Evolutionary conservation across 2,329 filamentous ascomycete genomes (phyloP), one percentile per base, ranked within the genome.

Genomic region (Colletotrichum tropicicola): DNA sequence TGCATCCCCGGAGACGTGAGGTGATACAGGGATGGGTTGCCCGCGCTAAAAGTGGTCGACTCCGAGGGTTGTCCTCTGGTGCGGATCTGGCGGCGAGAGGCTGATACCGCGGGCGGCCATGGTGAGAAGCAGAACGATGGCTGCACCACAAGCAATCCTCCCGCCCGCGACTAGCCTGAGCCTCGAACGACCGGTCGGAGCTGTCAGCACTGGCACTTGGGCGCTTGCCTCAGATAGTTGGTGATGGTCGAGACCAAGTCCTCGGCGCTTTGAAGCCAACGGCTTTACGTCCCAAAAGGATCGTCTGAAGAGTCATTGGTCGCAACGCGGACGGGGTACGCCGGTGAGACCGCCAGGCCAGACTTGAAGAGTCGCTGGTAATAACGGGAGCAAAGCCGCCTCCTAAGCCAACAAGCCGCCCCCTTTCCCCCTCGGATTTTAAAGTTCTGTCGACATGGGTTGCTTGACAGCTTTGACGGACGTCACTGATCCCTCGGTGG

Each of bases 391-490:
- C 27, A 49, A 47, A 57, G 37, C 51, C 56, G 49, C 41, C 48
- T n/a, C n/a, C n/a, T n/a, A n/a, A n/a, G n/a, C n/a, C n/a, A n/a
- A n/a, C n/a, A n/a, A n/a, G n/a, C n/a, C n/a, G n/a, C n/a, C n/a
- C 21, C 25, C 57, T 54, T 37, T 59, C 27, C 15, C 21, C 48
- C 19, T 21, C n/a, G 17, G 9, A 19, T 23, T 43, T 43, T 52
- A 66, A 66, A 41, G 63, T 63, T 66, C 25, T 63, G 19, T 39
- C 39, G 47, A 64, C 51, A 56, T 25, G 63, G 58, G 59, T 52
- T 58, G 58, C 58, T 58, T 63, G 59, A 39, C 45, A 47, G 44
- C 15, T 65, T 48, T 35, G 37, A 44, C 39, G 37, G 58, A 53
- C 41, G 59, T 52, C 63, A 64, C 63, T 47, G 59, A 45, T 21